These are phyloP conservation scores for Plasmodium ovale DNA, from an alignment of 169 alveolate genomes.

Conservation along the genomic window DNA sequence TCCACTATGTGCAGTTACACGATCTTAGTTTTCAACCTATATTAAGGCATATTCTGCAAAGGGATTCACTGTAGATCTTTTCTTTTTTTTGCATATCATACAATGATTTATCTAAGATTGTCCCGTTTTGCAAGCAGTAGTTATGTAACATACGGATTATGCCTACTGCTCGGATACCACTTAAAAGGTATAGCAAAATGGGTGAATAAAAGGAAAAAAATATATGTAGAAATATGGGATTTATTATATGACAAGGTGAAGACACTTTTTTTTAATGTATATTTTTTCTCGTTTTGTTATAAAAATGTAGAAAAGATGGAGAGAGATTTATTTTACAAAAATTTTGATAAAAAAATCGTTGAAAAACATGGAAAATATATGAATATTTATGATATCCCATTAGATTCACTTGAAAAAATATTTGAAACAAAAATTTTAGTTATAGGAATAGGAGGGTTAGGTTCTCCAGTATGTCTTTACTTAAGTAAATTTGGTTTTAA, in stretches of 20 bases:
- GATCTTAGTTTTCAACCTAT: too few relatives aligned
- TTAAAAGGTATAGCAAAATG: slow-evolving; percentile 14
- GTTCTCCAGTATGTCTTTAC: slow-evolving; percentile 95
- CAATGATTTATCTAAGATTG: too few relatives aligned
- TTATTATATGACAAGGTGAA: slow-evolving; percentile 6
- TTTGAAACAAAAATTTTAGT: slow-evolving; percentile 91
- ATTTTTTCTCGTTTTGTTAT: neutral
- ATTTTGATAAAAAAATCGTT: slow-evolving; percentile 38
- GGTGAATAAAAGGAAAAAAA: slow-evolving; percentile 2
- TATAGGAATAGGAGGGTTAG: slow-evolving; percentile 99
- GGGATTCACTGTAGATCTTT: too few relatives aligned
- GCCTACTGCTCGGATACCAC: slow-evolving; percentile 28
- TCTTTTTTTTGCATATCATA: too few relatives aligned
- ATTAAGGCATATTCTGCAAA: too few relatives aligned
- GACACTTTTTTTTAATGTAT: neutral
- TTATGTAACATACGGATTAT: slow-evolving; percentile 16
- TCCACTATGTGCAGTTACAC: too few relatives aligned
- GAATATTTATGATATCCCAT: slow-evolving; percentile 43
- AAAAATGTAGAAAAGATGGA: slow-evolving; percentile 3
- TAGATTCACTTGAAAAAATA: slow-evolving; percentile 48
- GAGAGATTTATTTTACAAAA: slow-evolving; percentile 31
- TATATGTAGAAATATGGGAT: neutral
- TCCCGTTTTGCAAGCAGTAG: neutral
- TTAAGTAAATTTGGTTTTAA: slow-evolving; percentile 96
- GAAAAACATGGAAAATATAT: slow-evolving; percentile 50